Evolutionary conservation across 768 basidiomycete genomes (phyloP).

Genomic region (Naganishia friedmannii): DNA sequence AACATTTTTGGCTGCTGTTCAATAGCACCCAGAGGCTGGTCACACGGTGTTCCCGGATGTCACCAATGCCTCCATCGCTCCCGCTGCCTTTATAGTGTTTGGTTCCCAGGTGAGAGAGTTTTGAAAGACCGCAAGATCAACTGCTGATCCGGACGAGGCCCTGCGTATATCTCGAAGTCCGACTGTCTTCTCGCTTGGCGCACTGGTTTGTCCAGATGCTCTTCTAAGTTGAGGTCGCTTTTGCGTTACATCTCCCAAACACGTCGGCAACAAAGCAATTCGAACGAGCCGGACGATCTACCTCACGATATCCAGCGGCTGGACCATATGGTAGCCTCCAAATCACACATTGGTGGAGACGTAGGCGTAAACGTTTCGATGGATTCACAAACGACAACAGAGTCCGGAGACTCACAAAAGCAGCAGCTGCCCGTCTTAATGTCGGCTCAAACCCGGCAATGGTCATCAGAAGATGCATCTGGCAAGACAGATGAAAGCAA

Average conservation of each 20-base stretch:
- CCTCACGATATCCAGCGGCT: neutral
- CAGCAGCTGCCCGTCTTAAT: neutral
- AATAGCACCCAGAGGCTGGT: neutral
- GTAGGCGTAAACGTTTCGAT: neutral
- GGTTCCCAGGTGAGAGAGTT: neutral
- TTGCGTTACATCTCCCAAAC: neutral
- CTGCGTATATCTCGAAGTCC: neutral
- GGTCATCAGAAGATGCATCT: neutral
- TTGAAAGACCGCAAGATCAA: neutral
- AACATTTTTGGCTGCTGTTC: neutral
- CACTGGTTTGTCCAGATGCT: neutral
- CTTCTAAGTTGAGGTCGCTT: neutral
- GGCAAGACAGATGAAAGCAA: neutral
- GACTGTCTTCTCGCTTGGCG: slow-evolving; percentile 5
- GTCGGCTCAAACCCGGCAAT: neutral
- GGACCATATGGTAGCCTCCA: neutral
- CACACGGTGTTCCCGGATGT: slow-evolving; percentile 2
- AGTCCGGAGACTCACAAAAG: slow-evolving; percentile 11
- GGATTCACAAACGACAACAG: neutral
- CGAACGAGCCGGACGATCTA: neutral
- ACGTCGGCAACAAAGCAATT: neutral
- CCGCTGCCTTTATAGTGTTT: slow-evolving; percentile 2
- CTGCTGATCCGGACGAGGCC: neutral
- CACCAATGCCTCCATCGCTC: slow-evolving; percentile 11
- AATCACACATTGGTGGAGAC: neutral